Base-by-base conservation (phyloP, 176 grass and related monocot genomes). In the Rhynchospora pubera region DNA sequence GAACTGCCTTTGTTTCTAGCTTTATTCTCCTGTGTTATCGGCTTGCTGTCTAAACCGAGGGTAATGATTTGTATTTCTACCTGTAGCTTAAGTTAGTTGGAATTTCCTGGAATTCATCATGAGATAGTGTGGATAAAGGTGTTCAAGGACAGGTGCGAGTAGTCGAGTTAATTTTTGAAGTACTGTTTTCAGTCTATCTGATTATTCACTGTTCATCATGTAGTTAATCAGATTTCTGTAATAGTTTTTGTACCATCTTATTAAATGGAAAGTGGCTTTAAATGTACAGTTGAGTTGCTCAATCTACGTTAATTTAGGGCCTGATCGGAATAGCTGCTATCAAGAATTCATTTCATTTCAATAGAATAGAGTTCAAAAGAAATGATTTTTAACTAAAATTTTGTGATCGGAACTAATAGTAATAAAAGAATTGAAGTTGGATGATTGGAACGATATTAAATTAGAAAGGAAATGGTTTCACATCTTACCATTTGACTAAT, bases 1-100 rank as follows among this genome's bases (percentile, higher is more conserved):
- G 90, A 63, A 62, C 78, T 62, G 21, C 45, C 19, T 61, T 47
- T 6, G 14, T 12, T 26, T 45, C 21, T 63, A 62, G 57, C 45
- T 80, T 62, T 22, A 57, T 65, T 65, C 9, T 42, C 21, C 57
- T 13, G n/a, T 26, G 19, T 65, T 44, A 24, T 81, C 28, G 18
- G 21, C 12, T 0, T 74, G 39, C 18, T 70, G 34, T 21, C 8
- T 9, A 19, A 19, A 51, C 44, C 52, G 11, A 28, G 69, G 50
- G 46, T 28, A 52, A 23, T 74, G 4, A 52, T 22, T 24, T 4
- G 45, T 51, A 73, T 73, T 73, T 53, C 66, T 53, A 22, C 9
- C 71, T 77, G 72, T 77, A 76, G 13, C 15, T 28, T 26, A 53
- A 75, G 28, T 53, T 73, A 28, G 48, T 76, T 77, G 51, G 50